Percentiles rank a stretch among this genome's conserved stretches.
Evolutionary conservation across 1,284 basidiomycete species (phyloP).

Genomic region (Wolfiporia cocos): DNA sequence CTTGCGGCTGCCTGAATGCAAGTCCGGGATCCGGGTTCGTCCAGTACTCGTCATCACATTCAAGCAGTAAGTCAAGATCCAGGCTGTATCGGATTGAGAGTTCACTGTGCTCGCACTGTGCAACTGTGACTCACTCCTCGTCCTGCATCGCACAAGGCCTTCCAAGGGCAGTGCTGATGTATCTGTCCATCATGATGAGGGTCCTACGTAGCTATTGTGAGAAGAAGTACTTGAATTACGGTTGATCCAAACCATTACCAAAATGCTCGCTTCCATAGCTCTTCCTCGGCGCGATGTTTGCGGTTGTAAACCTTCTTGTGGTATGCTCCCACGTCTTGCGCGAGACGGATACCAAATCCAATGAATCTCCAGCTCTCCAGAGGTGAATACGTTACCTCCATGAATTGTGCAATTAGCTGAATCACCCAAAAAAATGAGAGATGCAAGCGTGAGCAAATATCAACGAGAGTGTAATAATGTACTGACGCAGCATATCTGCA

Average conservation of each 20-base stretch:
- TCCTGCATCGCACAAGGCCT: constrained; percentile 62
- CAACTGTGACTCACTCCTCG: constrained; percentile 43
- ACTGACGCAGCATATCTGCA: constrained; percentile 55
- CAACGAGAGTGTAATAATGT: not conserved
- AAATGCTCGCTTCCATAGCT: constrained; percentile 69
- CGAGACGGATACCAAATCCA: constrained; percentile 66
- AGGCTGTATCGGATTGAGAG: constrained; percentile 31
- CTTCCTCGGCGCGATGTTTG: constrained; percentile 44
- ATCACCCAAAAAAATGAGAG: not conserved
- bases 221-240: too few species aligned
- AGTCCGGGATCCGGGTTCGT: constrained; percentile 34
- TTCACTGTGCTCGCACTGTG: not conserved
- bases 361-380: constrained; percentile 69
- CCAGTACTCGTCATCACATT: constrained; percentile 75
- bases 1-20: constrained; percentile 46
- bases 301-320: constrained; percentile 38
- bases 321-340: constrained; percentile 63
- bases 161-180: constrained; percentile 51
- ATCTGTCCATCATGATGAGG: constrained; percentile 43
- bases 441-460: not conserved
- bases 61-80: constrained; percentile 61
- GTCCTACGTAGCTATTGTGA: constrained; percentile 28
- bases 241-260: constrained; percentile 25
- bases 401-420: constrained; percentile 24
- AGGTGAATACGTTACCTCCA: constrained; percentile 56